phyloP scores from a whole-genome alignment of 139 green algal species.

The Zygnema cylindricum region DNA sequence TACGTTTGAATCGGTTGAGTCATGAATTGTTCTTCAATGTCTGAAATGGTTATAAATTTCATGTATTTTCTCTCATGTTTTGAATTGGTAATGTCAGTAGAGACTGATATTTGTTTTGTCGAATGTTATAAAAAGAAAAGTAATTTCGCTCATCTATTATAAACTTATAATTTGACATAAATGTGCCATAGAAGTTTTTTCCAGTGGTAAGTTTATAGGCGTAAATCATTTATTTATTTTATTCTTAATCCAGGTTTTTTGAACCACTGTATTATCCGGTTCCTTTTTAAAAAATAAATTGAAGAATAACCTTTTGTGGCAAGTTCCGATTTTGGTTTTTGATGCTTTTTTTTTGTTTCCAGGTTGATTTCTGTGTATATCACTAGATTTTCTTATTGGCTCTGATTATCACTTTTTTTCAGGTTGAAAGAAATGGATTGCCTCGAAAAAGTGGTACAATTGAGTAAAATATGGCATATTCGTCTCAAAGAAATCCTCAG shows the following conservation, averaged over 20 bases:
- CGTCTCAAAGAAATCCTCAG: neutral
- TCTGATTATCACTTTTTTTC: neutral
- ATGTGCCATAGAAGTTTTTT: too few relatives aligned
- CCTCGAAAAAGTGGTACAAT: constrained; percentile 7
- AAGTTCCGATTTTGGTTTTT: neutral
- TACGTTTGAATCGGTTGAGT: neutral
- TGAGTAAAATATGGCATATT: neutral
- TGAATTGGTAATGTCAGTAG: too few relatives aligned
- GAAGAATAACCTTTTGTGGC: too few relatives aligned
- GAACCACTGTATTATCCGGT: too few relatives aligned
- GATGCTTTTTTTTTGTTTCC: constrained; percentile 11
- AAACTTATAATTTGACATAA: too few relatives aligned
- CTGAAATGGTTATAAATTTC: neutral
- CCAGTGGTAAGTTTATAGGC: too few relatives aligned
- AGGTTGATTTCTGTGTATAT: neutral
- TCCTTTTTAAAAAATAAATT: too few relatives aligned
- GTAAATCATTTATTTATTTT: too few relatives aligned
- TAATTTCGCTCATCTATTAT: too few relatives aligned
- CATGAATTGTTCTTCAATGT: neutral
- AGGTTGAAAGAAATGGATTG: neutral
- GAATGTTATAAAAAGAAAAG: too few relatives aligned
- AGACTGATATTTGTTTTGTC: too few relatives aligned
- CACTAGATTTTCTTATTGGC: neutral
- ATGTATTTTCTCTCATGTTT: neutral
- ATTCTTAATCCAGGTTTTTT: too few relatives aligned